Evolutionary conservation across 208 protist genomes (phyloP).

Genomic region (Spongospora subterranea): DNA sequence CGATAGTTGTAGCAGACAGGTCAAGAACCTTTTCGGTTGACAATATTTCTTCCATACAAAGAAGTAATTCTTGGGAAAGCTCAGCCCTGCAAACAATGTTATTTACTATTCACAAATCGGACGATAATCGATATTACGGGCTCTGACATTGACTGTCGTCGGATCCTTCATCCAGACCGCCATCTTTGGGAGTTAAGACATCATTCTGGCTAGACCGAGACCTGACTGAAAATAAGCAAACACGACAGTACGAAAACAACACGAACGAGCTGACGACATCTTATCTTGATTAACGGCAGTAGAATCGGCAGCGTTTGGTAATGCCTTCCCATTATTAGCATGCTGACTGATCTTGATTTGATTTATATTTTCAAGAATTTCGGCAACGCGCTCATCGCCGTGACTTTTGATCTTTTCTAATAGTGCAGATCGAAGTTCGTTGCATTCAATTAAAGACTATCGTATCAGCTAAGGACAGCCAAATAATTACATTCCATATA

Average conservation of each 20-base stretch:
- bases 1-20: neutral
- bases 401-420: neutral
- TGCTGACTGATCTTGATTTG: neutral
- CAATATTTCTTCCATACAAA: neutral
- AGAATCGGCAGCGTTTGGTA: too few species aligned
- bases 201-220: too few species aligned
- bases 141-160: too few species aligned
- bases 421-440: neutral
- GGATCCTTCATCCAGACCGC: too few species aligned
- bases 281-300: too few species aligned
- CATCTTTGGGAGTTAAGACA: too few species aligned
- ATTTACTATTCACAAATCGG: too few species aligned
- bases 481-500: neutral
- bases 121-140: too few species aligned
- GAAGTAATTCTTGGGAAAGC: neutral
- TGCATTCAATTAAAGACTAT: neutral
- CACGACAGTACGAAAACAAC: too few species aligned
- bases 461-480: neutral
- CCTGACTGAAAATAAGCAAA: too few species aligned
- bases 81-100: neutral
- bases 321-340: neutral
- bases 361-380: neutral
- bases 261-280: too few species aligned
- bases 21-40: neutral
- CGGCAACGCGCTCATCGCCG: neutral